phyloP scores from a whole-genome alignment of 2,329 filamentous ascomycete species.

The Alternaria infectoria region DNA sequence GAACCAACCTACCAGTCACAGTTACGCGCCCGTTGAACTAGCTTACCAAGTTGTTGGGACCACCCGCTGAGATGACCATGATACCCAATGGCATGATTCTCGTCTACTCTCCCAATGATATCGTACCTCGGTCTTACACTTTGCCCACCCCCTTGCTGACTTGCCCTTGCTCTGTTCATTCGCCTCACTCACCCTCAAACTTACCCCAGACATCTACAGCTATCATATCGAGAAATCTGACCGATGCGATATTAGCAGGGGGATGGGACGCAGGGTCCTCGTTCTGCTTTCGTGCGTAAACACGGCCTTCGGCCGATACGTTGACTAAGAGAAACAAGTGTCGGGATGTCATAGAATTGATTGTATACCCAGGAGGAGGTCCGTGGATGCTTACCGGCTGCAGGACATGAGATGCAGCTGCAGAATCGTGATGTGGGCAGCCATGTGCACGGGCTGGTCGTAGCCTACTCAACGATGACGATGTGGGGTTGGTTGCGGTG shows the following conservation, averaged over 20 bases:
- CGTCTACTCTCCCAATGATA: neutral
- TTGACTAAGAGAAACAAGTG: neutral
- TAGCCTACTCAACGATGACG: neutral
- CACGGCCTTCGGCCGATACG: neutral
- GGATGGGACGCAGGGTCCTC: neutral
- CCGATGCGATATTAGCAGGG: neutral
- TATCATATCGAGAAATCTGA: neutral
- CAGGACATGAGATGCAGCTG: neutral
- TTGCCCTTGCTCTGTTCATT: neutral
- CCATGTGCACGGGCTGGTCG: neutral
- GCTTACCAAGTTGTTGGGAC: neutral
- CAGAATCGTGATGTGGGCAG: neutral
- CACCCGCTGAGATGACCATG: neutral
- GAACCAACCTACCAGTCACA: neutral
- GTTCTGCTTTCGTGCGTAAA: neutral
- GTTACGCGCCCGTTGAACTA: slow-evolving; percentile 1
- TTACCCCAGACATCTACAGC: neutral
- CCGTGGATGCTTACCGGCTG: neutral
- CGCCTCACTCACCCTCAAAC: neutral
- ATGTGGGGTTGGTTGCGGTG: neutral
- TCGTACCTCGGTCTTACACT: neutral
- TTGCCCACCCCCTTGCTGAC: neutral
- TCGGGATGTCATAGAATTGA: neutral
- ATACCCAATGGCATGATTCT: neutral
- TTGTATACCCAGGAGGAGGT: neutral